Evolutionary conservation across 2,329 filamentous ascomycete genomes (phyloP).

Genomic region (Fusarium virguliforme): DNA sequence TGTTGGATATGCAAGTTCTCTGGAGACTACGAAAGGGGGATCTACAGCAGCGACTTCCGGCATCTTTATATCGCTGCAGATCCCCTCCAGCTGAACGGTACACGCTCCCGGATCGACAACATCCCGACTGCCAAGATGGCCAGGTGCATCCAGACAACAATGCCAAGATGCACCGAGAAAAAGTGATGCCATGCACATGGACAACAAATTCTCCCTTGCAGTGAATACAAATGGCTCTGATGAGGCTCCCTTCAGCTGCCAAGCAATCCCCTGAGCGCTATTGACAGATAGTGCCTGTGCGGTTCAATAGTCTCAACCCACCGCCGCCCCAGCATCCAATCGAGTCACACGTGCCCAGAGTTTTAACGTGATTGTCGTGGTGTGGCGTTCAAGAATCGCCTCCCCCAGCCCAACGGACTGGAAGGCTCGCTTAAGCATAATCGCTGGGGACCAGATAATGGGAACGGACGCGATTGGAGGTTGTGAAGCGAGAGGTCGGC

Average conservation of each 20-base stretch:
- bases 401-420: neutral
- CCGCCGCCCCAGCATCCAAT: neutral
- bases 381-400: neutral
- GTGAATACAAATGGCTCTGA: neutral
- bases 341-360: slow-evolving; percentile 1
- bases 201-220: neutral
- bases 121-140: slow-evolving; percentile 4
- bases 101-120: neutral
- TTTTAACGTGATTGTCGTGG: slow-evolving; percentile 6
- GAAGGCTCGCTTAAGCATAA: slow-evolving; percentile 9
- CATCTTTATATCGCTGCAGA: neutral
- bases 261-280: neutral
- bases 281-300: slow-evolving; percentile 7
- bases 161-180: neutral
- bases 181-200: slow-evolving; percentile 1
- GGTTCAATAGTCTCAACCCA: neutral
- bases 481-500: slow-evolving; percentile 3
- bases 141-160: neutral
- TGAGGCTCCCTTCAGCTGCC: slow-evolving; percentile 3
- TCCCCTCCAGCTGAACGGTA: neutral
- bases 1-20: neutral
- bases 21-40: slow-evolving; percentile 1
- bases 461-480: slow-evolving; percentile 4
- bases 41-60: neutral
- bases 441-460: slow-evolving; percentile 4